These are phyloP conservation scores for Amanita phalloides DNA, from an alignment of 768 basidiomycete species.

Conservation along the genomic window DNA sequence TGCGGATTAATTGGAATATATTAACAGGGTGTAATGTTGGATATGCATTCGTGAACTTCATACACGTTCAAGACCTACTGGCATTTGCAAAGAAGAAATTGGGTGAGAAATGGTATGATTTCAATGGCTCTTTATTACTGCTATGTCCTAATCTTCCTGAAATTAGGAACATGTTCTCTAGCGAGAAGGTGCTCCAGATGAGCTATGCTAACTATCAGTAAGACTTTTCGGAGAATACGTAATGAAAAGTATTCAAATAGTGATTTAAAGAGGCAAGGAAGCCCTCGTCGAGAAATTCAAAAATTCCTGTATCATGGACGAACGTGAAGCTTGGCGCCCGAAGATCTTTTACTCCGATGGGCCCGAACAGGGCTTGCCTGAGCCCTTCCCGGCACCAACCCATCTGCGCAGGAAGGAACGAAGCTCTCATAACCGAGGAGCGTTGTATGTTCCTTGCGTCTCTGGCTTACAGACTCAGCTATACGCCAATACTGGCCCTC, in stretches of 20 bases:
- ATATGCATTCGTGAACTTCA: slow-evolving; percentile 88
- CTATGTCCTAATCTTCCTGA: neutral
- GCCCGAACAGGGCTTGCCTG: slow-evolving; percentile 58
- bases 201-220: slow-evolving; percentile 90
- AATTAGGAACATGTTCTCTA: slow-evolving; percentile 82
- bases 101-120: slow-evolving; percentile 68
- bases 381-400: slow-evolving; percentile 77
- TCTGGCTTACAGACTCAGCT: slow-evolving; percentile 4
- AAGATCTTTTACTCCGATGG: slow-evolving; percentile 79
- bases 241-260: neutral
- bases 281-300: slow-evolving; percentile 88
- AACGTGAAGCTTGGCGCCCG: slow-evolving; percentile 72
- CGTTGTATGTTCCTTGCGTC: slow-evolving; percentile 44
- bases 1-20: slow-evolving; percentile 1
- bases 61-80: slow-evolving; percentile 65
- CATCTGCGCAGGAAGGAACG: slow-evolving; percentile 75
- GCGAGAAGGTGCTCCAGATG: slow-evolving; percentile 86
- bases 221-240: slow-evolving; percentile 18
- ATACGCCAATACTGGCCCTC: slow-evolving; percentile 1
- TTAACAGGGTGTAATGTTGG: slow-evolving; percentile 62
- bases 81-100: slow-evolving; percentile 63
- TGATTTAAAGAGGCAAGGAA: slow-evolving; percentile 65
- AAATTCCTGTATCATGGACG: slow-evolving; percentile 86
- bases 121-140: neutral
- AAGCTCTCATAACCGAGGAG: slow-evolving; percentile 69